A percentile compares a stretch with the other conserved stretches of the same genome.
Evolutionary conservation across 257 asterid genomes (phyloP).

Genomic region (Verbascum thapsus): DNA sequence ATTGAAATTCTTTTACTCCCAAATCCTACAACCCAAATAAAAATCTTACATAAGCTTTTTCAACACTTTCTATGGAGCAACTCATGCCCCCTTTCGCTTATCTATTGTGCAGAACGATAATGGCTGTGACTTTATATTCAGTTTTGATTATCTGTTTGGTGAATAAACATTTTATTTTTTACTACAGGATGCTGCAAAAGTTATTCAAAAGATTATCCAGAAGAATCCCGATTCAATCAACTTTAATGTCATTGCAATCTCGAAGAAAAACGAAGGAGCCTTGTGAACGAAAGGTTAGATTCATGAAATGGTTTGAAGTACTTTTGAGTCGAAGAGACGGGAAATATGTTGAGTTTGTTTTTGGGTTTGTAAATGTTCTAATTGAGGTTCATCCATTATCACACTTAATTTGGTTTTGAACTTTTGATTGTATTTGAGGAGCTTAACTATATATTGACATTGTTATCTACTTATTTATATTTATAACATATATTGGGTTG

Average conservation of each 20-base stretch:
- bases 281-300: not conserved
- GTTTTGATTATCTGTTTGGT: not conserved
- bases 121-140: not conserved
- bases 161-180: not conserved
- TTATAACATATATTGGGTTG: too few relatives aligned
- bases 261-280: conserved; percentile 47
- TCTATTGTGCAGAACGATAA: too few relatives aligned
- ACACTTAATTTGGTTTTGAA: not conserved
- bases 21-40: too few relatives aligned
- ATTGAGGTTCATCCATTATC: not conserved
- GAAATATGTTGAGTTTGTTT: not conserved
- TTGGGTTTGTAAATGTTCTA: not conserved
- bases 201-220: conserved; percentile 60
- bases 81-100: conserved; percentile 2
- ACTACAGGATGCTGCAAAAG: conserved; percentile 74
- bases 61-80: not conserved
- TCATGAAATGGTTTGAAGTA: not conserved
- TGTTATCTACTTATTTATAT: too few relatives aligned
- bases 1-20: too few relatives aligned
- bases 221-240: conserved; percentile 73
- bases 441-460: not conserved
- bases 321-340: too few relatives aligned
- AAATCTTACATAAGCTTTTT: too few relatives aligned
- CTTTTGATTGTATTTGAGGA: not conserved
- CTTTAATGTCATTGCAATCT: conserved; percentile 77